Evolutionary conservation across 192 early-diverging fungal species (phyloP).

Genomic region (Mortierella claussenii): DNA sequence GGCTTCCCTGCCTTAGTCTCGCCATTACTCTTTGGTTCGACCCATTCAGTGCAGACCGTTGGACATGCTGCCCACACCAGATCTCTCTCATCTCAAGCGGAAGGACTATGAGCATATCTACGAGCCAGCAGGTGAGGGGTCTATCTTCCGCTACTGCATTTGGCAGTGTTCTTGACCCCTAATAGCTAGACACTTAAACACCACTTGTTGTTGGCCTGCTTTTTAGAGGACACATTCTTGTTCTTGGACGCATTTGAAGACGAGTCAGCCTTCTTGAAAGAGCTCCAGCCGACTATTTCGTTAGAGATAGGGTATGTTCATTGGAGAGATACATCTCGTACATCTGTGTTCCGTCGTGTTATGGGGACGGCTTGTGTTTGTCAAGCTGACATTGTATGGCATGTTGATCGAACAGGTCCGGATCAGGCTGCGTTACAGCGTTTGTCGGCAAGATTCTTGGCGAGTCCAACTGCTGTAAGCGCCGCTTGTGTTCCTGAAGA

Average conservation of each 20-base stretch:
- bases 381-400: neutral
- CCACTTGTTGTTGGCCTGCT: too few relatives aligned
- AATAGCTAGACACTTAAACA: too few relatives aligned
- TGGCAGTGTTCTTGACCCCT: too few relatives aligned
- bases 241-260: slow-evolving; percentile 92
- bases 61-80: slow-evolving; percentile 79
- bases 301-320: slow-evolving; percentile 86
- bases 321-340: too few relatives aligned
- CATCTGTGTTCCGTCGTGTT: too few relatives aligned
- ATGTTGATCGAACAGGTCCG: slow-evolving; percentile 65
- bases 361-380: too few relatives aligned
- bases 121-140: slow-evolving; percentile 84
- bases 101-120: slow-evolving; percentile 80
- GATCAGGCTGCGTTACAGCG: slow-evolving; percentile 84
- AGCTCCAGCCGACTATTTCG: slow-evolving; percentile 70
- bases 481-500: neutral
- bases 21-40: too few relatives aligned
- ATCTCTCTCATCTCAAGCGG: slow-evolving; percentile 74
- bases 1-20: too few relatives aligned
- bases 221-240: slow-evolving; percentile 96
- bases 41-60: neutral
- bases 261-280: slow-evolving; percentile 67
- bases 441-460: slow-evolving; percentile 74
- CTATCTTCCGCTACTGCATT: too few relatives aligned
- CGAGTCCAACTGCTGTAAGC: slow-evolving; percentile 54